Conservation (phyloP, 257 asterid genomes). For the Leonotis leonurus region DNA sequence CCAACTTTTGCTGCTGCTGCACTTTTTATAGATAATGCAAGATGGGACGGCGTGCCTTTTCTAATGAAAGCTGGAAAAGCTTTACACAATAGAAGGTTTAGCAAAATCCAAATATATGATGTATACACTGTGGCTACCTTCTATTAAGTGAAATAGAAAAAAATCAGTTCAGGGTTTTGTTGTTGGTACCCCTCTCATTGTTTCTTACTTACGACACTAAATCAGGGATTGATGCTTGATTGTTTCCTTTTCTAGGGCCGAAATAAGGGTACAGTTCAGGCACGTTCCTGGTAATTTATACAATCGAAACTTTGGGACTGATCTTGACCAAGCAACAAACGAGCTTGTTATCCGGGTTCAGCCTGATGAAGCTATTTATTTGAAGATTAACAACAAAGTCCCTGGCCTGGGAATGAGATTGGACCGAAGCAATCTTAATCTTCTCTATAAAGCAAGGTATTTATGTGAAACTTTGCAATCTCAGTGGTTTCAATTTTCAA, state of each 20-base stretch:
- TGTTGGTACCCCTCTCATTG: neutral
- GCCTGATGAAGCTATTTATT: conserved; percentile 86
- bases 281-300: no score
- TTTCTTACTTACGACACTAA: neutral
- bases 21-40: no score
- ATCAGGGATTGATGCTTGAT: neutral
- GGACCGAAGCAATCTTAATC: no score
- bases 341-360: no score
- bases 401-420: conserved; percentile 91
- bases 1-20: no score
- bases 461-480: no score
- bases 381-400: conserved; percentile 87
- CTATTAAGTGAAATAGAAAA: neutral
- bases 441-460: no score
- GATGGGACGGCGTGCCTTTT: conserved; percentile 97
- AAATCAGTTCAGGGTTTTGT: neutral
- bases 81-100: conserved; percentile 60
- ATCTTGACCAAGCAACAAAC: no score
- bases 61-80: conserved; percentile 99
- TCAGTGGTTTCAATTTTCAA: neutral
- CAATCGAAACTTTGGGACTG: no score
- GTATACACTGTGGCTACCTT: neutral
- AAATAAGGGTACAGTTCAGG: no score
- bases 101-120: neutral
- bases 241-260: conserved; percentile 36